phyloP scores from a whole-genome alignment of 371 early-diverging fungal species.

The Conidiobolus incongruus region DNA sequence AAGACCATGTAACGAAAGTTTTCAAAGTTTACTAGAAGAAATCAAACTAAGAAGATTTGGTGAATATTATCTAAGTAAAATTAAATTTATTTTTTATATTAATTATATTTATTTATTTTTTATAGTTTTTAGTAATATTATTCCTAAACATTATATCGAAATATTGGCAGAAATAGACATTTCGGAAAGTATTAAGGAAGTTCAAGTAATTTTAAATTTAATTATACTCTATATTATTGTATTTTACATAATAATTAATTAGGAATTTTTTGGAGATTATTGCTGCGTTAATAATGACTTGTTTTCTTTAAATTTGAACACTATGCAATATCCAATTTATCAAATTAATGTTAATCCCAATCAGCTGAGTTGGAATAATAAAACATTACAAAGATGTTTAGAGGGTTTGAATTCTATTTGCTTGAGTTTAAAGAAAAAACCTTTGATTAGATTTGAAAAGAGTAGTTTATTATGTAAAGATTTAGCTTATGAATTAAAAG shows the following conservation, averaged over 20 bases:
- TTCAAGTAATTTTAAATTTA: constrained; percentile 30
- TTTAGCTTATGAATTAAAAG: constrained; percentile 60
- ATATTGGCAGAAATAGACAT: constrained; percentile 87
- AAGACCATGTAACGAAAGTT: constrained; percentile 58
- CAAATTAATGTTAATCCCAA: constrained; percentile 21
- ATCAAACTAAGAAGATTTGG: constrained; percentile 75
- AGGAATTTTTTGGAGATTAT: constrained; percentile 87
- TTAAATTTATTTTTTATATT: background rate
- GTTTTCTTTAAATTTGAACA: constrained; percentile 48
- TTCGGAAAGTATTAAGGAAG: constrained; percentile 76
- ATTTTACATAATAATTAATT: background rate
- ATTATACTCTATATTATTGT: background rate
- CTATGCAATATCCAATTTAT: constrained; percentile 34
- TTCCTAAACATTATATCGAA: constrained; percentile 75
- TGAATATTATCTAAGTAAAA: constrained; percentile 78
- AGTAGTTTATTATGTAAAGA: constrained; percentile 53
- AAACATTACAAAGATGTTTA: constrained; percentile 42
- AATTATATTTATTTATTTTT: background rate
- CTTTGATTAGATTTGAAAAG: constrained; percentile 68
- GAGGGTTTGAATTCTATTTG: constrained; percentile 58
- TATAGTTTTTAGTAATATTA: constrained; percentile 68
- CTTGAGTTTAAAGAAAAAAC: constrained; percentile 72
- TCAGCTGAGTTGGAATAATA: constrained; percentile 35
- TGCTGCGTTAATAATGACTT: constrained; percentile 62
- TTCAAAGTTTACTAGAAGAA: constrained; percentile 71